Base-by-base conservation (phyloP, 805 yeast genomes). In the Kazachstania viticola region DNA sequence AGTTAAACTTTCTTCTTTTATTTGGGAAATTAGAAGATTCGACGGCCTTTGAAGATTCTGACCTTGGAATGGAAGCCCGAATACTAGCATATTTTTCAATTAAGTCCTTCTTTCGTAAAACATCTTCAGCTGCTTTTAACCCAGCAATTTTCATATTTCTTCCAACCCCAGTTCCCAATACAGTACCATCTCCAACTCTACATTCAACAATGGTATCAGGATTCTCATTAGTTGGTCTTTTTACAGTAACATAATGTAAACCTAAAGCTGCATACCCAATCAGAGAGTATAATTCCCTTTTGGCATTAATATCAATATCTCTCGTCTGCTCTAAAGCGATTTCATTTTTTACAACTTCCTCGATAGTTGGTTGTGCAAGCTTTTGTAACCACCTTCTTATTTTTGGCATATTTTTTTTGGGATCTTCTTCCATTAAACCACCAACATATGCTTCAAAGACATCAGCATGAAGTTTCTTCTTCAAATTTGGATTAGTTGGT, bases 371-470 rank as follows among this genome's bases (percentile, higher is more conserved):
- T n/a, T 54, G 56, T 21, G 76, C 68, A 25, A 79, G 52, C 29
- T 60, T 52, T 5, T 52, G 45, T 17, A 80, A 49, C 88, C 88
- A 80, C 9, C 61, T 54, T 40, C 67, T 66, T 5, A 79, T 66
- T 15, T 55, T 64, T 2, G 60, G 51, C 30, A 69, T 58, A 37
- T 73, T 69, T 13, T 59, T 54, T 9, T 58, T 59, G 25, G 54
- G 49, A 15, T 61, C 56, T 27, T 69, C 61, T 40, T 81, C 93
- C 15, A 72, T 62, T 21, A 88, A 55, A 0, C 93, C 98, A 5
- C 95, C 97, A 28, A 91, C 67, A 44, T 88, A 88, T 0, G 97
- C 95, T 57, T 91, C 98, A 51, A 88, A 82, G 0, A 80, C 74
- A 62, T 88, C 98, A 0, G 97, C 95, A 47, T 69, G 69, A 4